These are phyloP conservation scores for Podaxis sp. DNA, from an alignment of 768 basidiomycete species.

Conservation along the genomic window DNA sequence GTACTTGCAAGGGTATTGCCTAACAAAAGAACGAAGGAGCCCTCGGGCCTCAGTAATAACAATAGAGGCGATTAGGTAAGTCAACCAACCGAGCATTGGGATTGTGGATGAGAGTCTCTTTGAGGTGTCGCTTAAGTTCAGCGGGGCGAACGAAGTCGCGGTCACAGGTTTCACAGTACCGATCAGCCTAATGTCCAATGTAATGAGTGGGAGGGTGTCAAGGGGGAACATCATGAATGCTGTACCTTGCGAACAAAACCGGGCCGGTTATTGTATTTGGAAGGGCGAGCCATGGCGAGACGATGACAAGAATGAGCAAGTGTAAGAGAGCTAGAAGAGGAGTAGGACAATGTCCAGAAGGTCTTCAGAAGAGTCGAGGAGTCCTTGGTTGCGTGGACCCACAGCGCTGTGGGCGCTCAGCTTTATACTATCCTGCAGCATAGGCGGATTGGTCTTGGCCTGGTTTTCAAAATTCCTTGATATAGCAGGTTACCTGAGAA, in stretches of 20 bases:
- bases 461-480: conserved; percentile 2
- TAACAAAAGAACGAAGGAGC: background rate
- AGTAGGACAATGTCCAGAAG: background rate
- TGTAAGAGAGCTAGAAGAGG: background rate
- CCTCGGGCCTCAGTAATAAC: background rate
- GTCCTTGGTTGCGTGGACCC: conserved; percentile 4
- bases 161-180: background rate
- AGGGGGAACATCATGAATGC: background rate
- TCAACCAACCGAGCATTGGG: background rate
- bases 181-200: background rate
- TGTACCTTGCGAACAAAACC: background rate
- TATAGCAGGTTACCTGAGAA: background rate
- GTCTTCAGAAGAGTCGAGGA: background rate
- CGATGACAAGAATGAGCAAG: background rate
- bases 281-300: background rate
- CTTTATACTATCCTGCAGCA: conserved; percentile 2
- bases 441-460: conserved; percentile 11
- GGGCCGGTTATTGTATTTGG: background rate
- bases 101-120: background rate
- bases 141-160: background rate
- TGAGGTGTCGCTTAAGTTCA: background rate
- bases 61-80: background rate
- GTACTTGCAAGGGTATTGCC: background rate
- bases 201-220: background rate
- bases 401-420: background rate